Evolutionary conservation across 1,139 yeast species (phyloP), one percentile per base, ranked within the genome.

Genomic region (Protomyces pachydermus): DNA sequence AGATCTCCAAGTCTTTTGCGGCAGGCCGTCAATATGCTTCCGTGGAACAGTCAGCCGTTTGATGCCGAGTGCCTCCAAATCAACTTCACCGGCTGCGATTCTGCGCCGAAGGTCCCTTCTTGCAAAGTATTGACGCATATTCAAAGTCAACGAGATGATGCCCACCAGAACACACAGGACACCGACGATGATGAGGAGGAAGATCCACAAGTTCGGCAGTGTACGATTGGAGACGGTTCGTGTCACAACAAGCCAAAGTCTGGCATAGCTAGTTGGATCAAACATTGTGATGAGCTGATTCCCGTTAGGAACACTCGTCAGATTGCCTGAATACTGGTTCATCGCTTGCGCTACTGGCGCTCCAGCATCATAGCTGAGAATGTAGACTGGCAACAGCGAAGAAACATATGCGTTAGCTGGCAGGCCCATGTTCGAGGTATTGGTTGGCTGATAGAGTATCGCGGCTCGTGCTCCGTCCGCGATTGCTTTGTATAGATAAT

Each of bases 61-160:
- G 50, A 72, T 67, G 1, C 74, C 74, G 32, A 72, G 64, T 5
- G 67, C 61, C 50, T 68, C 72, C n/a, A 71, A 66, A 54, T 71
- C 71, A 9, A 72, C 69, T 48, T 72, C 72, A 9, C 74, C 74
- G 28, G 66, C 65, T 18, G 67, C 67, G 20, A 72, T 67, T 2
- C 73, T 66, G 2, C 66, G 60, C 14, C 73, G 67, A 32, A 72
- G 66, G 14, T 64, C 67, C 23, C 71, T 58, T 18, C 74, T 67
- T 1, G 68, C 66, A n/a, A 67, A 60, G 50, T 63, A 65, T 55
- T 68, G 70, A 4, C 67, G 52, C 16, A 65, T 37, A 42, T 71
- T 72, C 55, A 48, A 10, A 9, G 25, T 32, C 12, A 16, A 35
- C 1, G 70, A 68, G 35, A 65, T 60, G 10, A 57, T 45, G 32